Conservation (phyloP, 176 grass and related monocot species). For the Echinochloa phyllopogon region DNA sequence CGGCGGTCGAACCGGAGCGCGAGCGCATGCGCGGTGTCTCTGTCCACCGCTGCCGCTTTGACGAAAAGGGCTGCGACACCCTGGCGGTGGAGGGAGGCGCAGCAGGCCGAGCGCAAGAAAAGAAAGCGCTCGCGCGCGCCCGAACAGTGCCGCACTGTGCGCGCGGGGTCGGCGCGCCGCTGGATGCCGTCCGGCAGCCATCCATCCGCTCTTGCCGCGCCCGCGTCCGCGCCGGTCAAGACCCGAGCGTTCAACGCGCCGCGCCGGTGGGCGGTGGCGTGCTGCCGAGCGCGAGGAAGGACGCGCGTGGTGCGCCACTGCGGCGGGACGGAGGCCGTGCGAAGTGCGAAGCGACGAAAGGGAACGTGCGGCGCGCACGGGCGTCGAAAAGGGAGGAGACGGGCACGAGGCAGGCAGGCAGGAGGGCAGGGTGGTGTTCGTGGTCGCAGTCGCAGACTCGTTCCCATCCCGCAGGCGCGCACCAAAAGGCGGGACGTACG, state of each 20-base stretch:
- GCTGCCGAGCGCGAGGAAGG: not conserved
- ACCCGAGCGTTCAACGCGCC: not conserved
- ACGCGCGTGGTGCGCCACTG: not conserved
- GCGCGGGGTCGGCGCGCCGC: not conserved
- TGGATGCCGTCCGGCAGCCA: too few species aligned
- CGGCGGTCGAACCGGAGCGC: not conserved
- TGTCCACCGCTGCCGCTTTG: not conserved
- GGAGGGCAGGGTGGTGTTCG: not conserved
- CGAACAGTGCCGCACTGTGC: conserved; percentile 12
- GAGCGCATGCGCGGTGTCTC: not conserved
- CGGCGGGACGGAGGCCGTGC: not conserved
- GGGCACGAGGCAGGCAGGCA: not conserved
- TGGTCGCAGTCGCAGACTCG: not conserved
- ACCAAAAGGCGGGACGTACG: conserved; percentile 11
- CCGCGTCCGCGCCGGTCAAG: not conserved
- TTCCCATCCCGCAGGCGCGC: not conserved
- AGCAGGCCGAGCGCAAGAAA: not conserved
- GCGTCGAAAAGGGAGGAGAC: not conserved
- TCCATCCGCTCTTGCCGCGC: not conserved
- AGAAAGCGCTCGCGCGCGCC: not conserved
- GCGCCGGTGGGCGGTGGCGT: not conserved
- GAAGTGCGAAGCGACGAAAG: not conserved
- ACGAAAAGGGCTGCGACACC: not conserved
- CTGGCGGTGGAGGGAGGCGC: not conserved
- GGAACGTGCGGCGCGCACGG: not conserved